These are phyloP conservation scores for Aegilops sharonensis DNA, from an alignment of 176 grass and related monocot species.

Conservation along the genomic window DNA sequence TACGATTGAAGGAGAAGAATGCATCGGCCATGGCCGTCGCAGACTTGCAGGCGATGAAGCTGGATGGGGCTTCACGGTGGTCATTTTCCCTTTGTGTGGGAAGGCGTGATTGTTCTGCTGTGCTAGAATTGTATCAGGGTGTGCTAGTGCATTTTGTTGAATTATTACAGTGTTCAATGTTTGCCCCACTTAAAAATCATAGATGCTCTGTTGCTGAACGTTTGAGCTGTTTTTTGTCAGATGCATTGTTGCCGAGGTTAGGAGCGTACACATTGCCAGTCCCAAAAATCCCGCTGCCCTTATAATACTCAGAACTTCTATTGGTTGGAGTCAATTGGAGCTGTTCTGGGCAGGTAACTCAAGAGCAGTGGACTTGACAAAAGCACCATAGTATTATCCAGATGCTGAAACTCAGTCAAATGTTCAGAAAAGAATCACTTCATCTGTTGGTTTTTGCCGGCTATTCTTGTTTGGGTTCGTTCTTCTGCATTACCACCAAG, in stretches of 20 bases:
- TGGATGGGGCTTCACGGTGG: too few relatives aligned
- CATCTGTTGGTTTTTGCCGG: neutral
- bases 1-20: too few relatives aligned
- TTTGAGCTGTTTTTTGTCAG: neutral
- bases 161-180: too few relatives aligned
- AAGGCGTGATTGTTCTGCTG: too few relatives aligned
- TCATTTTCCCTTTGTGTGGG: too few relatives aligned
- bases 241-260: conserved; percentile 35
- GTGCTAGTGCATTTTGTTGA: too few relatives aligned
- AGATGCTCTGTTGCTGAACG: neutral
- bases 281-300: neutral
- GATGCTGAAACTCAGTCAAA: conserved; percentile 43
- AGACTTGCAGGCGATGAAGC: too few relatives aligned
- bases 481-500: neutral
- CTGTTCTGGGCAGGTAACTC: neutral
- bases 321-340: neutral
- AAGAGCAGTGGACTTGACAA: conserved; percentile 42
- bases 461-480: neutral
- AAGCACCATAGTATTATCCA: conserved; percentile 51
- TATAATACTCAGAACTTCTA: neutral
- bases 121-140: too few relatives aligned
- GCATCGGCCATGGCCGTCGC: too few relatives aligned
- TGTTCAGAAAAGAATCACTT: conserved; percentile 40
- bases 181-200: neutral
- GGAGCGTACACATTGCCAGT: neutral